A percentile compares a stretch with the other conserved stretches of the same genome.
Conservation (phyloP, 129 eudicot genomes). For the Glebionis coronaria region DNA sequence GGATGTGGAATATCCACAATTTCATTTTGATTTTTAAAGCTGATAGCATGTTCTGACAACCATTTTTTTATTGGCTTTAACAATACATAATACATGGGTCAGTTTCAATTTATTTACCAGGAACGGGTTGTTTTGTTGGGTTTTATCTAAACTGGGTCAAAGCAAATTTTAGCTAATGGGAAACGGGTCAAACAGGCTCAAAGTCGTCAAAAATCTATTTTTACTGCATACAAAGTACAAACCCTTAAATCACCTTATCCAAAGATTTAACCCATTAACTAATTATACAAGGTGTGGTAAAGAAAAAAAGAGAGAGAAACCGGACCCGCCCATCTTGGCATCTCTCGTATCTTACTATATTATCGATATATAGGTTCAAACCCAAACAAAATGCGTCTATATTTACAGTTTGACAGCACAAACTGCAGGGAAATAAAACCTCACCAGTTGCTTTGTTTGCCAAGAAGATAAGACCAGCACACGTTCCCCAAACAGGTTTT, state of each 20-base stretch:
- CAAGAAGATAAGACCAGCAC: conserved; percentile 93
- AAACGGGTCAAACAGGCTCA: neutral
- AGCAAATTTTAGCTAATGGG: neutral
- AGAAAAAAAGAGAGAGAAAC: neutral
- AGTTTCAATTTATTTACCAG: neutral
- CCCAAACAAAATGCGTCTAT: neutral
- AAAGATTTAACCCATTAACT: too few species aligned
- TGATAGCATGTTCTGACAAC: neutral
- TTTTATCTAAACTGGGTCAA: neutral
- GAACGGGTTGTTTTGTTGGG: neutral
- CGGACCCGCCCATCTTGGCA: neutral
- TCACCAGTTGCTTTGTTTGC: conserved; percentile 81
- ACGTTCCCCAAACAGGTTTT: conserved; percentile 99
- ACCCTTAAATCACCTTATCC: neutral
- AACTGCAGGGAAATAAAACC: conserved; percentile 17
- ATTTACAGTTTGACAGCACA: neutral
- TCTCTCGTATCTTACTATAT: neutral
- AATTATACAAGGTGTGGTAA: neutral
- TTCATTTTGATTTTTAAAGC: neutral
- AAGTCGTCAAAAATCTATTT: neutral
- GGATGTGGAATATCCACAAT: neutral
- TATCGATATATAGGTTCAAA: too few species aligned
- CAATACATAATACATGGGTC: too few species aligned
- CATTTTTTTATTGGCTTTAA: too few species aligned
- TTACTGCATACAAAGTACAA: neutral